Percentiles rank a stretch among this genome's conserved stretches.
Evolutionary conservation across 805 yeast species (phyloP).

Genomic region (Myxozyma vanderwaltii): DNA sequence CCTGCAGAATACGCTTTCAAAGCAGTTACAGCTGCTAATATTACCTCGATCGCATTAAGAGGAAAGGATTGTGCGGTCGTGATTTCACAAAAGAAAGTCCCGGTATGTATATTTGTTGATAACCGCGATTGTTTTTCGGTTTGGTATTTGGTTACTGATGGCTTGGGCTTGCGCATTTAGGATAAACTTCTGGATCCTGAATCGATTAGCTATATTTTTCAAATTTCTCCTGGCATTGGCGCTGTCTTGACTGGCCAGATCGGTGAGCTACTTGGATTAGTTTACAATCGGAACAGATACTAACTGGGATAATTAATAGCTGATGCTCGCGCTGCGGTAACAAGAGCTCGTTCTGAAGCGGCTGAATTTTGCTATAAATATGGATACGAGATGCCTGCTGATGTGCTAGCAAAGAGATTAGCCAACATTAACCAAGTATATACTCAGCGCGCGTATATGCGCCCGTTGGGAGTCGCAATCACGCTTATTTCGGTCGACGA

Average conservation of each 20-base stretch:
- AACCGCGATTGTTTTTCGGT: no score
- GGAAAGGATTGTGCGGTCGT: constrained; percentile 87
- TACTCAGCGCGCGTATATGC: constrained; percentile 97
- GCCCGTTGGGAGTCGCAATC: constrained; percentile 93
- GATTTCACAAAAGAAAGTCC: constrained; percentile 92
- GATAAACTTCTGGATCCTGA: constrained; percentile 87
- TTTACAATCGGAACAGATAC: no score
- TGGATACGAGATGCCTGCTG: constrained; percentile 97
- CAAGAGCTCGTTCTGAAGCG: constrained; percentile 92
- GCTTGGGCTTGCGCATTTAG: no score
- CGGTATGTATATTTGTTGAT: no score
- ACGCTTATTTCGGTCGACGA: constrained; percentile 88
- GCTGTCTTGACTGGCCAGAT: constrained; percentile 92
- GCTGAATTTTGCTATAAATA: constrained; percentile 91
- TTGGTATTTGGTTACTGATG: no score
- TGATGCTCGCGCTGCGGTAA: constrained; percentile 88
- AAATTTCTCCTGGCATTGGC: constrained; percentile 79
- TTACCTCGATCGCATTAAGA: constrained; percentile 83
- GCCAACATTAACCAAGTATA: constrained; percentile 94
- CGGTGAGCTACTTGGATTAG: no score
- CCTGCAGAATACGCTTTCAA: constrained; percentile 85
- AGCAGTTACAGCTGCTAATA: constrained; percentile 89
- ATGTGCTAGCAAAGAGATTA: constrained; percentile 69
- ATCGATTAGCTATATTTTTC: constrained; percentile 84
- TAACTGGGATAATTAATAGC: no score